Evolutionary conservation across 257 asterid species (phyloP).

Genomic region (Solanum ossicruentum): DNA sequence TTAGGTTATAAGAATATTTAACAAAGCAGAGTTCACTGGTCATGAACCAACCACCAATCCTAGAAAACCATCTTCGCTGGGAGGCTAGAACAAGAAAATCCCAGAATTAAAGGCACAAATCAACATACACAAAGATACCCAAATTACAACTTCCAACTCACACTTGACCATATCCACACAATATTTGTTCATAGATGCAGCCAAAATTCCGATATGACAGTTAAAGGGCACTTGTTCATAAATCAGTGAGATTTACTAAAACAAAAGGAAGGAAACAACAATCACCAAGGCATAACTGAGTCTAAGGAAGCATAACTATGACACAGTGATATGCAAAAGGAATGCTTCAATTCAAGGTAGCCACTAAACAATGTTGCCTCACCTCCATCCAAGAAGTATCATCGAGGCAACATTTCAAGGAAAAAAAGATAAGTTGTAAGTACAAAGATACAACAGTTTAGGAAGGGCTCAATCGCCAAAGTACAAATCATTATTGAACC

Average conservation of each 20-base stretch:
- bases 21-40: neutral
- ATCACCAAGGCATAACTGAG: neutral
- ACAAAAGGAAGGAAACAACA: neutral
- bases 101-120: neutral
- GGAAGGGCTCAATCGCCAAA: neutral
- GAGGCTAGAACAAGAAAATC: neutral
- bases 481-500: neutral
- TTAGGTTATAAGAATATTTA: neutral
- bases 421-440: neutral
- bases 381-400: conserved; percentile 98
- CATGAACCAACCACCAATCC: neutral
- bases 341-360: neutral
- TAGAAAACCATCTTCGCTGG: neutral
- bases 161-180: neutral
- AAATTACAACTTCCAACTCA: neutral
- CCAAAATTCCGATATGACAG: neutral
- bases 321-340: neutral
- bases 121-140: neutral
- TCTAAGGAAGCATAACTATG: neutral
- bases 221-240: neutral
- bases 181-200: neutral
- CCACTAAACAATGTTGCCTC: neutral
- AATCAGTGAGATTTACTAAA: neutral
- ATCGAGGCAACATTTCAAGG: conserved; percentile 49
- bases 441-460: neutral